Percentiles rank a stretch among this genome's conserved stretches.
Conservation (phyloP, 768 basidiomycete genomes). For the Naganishia onofrii region DNA sequence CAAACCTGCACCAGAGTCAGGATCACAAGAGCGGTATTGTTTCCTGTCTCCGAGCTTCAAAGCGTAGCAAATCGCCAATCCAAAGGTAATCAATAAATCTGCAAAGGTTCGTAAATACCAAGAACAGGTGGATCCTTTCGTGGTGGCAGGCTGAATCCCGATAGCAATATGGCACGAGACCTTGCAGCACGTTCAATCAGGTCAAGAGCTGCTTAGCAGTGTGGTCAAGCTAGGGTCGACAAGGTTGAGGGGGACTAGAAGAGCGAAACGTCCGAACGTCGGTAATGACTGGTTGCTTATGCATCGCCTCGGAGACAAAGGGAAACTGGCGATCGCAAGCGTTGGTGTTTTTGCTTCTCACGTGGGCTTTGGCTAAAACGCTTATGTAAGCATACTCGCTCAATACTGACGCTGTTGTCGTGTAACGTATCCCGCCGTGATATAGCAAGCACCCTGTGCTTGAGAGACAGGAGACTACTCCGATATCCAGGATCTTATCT, state of each 20-base stretch:
- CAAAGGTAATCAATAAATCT: not conserved
- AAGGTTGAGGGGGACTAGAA: not conserved
- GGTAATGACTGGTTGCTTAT: constrained; percentile 1
- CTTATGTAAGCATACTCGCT: not conserved
- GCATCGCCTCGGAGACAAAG: not conserved
- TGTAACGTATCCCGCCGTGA: too few relatives aligned
- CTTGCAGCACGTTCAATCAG: not conserved
- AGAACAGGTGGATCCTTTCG: not conserved
- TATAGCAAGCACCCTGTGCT: too few relatives aligned
- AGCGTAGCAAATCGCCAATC: not conserved
- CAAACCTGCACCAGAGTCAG: not conserved
- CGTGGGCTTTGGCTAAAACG: not conserved
- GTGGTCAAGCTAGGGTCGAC: not conserved
- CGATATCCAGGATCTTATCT: too few relatives aligned
- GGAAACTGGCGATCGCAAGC: not conserved
- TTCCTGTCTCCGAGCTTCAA: not conserved
- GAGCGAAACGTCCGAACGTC: too few relatives aligned
- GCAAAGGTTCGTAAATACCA: constrained; percentile 1
- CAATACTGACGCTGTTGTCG: not conserved
- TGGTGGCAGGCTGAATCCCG: not conserved
- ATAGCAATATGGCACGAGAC: not conserved
- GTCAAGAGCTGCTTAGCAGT: not conserved
- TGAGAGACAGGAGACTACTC: too few relatives aligned
- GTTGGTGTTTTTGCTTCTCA: too few relatives aligned
- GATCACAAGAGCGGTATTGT: not conserved